phyloP scores from a whole-genome alignment of 495 filamentous ascomycete species.

The Penicillium bovifimosum region DNA sequence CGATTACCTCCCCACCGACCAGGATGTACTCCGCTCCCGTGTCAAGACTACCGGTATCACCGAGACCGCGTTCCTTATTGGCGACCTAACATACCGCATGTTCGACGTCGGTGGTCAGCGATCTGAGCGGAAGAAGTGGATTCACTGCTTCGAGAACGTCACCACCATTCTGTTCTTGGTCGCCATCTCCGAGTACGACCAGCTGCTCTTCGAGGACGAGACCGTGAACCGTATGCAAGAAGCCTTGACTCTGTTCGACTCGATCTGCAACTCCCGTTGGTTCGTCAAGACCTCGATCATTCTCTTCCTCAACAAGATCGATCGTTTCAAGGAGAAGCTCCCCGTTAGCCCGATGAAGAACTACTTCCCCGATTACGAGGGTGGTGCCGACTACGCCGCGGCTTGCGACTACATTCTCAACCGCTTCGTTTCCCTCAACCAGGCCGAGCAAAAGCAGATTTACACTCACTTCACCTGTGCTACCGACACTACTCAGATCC shows the following conservation, averaged over 20 bases:
- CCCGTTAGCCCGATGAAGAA: conserved; percentile 99
- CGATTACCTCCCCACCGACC: conserved; percentile 95
- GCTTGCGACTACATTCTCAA: conserved; percentile 97
- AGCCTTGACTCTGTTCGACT: conserved; percentile 95
- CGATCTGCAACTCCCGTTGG: conserved; percentile 98
- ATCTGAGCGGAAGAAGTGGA: conserved; percentile 99
- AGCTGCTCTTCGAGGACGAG: conserved; percentile 90
- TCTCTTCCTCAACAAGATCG: conserved; percentile 99
- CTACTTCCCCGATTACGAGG: conserved; percentile 98
- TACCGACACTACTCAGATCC: conserved; percentile 95
- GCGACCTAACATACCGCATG: conserved; percentile 97
- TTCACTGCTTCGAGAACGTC: conserved; percentile 99
- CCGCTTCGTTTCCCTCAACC: conserved; percentile 93
- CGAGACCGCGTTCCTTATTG: conserved; percentile 97
- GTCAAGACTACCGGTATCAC: conserved; percentile 99
- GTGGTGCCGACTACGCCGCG: conserved; percentile 84
- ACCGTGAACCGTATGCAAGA: conserved; percentile 97
- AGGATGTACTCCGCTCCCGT: conserved; percentile 95
- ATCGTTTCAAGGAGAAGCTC: conserved; percentile 99
- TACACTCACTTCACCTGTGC: conserved; percentile 99
- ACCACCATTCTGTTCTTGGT: conserved; percentile 98
- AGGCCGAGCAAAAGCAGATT: conserved; percentile 98
- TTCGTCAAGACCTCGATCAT: conserved; percentile 99
- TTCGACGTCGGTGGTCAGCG: conserved; percentile 98
- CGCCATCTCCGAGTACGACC: conserved; percentile 98